Conservation (phyloP, 1,139 yeast genomes). For the Lodderomyces orthopsilosis region DNA sequence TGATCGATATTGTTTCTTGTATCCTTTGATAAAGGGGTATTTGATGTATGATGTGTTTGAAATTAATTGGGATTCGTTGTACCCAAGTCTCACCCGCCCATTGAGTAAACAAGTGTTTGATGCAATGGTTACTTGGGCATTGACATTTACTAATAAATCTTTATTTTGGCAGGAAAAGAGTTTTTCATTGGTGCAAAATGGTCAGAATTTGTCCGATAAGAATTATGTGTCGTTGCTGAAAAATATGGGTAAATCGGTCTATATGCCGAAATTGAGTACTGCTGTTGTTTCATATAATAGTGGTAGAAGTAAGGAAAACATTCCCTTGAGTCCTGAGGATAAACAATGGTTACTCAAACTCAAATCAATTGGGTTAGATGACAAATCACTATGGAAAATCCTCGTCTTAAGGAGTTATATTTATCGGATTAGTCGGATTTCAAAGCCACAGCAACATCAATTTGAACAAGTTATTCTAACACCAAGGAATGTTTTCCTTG, state of each 20-base stretch:
- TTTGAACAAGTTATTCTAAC: slow-evolving; percentile 5
- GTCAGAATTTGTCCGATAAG: slow-evolving; percentile 7
- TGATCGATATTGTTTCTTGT: slow-evolving; percentile 54
- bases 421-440: slow-evolving; percentile 49
- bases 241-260: slow-evolving; percentile 40
- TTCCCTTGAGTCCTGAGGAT: slow-evolving; percentile 59
- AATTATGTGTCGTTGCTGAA: slow-evolving; percentile 22
- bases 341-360: slow-evolving; percentile 71
- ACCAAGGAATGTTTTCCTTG: slow-evolving; percentile 71
- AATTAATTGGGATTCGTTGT: slow-evolving; percentile 61
- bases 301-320: slow-evolving; percentile 12
- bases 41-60: slow-evolving; percentile 72
- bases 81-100: slow-evolving; percentile 65
- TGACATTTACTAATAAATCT: slow-evolving; percentile 57
- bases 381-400: slow-evolving; percentile 80
- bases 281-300: slow-evolving; percentile 17
- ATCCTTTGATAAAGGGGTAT: slow-evolving; percentile 78
- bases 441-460: neutral
- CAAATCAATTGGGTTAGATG: slow-evolving; percentile 66
- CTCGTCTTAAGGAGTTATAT: slow-evolving; percentile 68
- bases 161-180: slow-evolving; percentile 60
- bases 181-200: slow-evolving; percentile 13
- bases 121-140: slow-evolving; percentile 69
- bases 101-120: slow-evolving; percentile 66
- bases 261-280: slow-evolving; percentile 25